These are phyloP conservation scores for Rhodotorula sp. DNA, from an alignment of 1,284 basidiomycete species.

Conservation along the genomic window DNA sequence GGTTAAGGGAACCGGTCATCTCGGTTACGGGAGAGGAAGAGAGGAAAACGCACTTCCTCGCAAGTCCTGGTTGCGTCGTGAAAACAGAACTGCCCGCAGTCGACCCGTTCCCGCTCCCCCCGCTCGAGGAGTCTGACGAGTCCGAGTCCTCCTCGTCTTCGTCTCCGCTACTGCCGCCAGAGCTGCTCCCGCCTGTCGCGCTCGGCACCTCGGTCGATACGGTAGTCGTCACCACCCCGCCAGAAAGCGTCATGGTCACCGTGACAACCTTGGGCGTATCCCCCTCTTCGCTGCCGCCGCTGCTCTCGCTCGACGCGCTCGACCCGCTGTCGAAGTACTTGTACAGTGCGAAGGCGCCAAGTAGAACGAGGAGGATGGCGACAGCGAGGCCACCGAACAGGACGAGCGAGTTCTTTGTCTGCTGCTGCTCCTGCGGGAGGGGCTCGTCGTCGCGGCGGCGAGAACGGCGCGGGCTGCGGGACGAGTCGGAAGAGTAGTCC, in stretches of 20 bases:
- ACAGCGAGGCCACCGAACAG: conserved; percentile 19
- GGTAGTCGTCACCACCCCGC: not conserved
- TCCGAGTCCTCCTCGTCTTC: not conserved
- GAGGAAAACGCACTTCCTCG: not conserved
- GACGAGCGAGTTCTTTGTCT: not conserved
- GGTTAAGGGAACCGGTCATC: too few relatives aligned
- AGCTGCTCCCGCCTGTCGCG: not conserved
- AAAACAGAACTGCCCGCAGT: not conserved
- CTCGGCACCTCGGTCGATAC: not conserved
- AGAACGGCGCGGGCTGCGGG: not conserved
- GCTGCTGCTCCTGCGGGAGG: not conserved
- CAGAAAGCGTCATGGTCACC: conserved; percentile 11
- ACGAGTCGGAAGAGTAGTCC: not conserved
- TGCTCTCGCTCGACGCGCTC: too few relatives aligned
- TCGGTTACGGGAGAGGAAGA: too few relatives aligned
- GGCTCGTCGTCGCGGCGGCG: not conserved
- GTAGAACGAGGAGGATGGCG: conserved; percentile 13
- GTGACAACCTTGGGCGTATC: not conserved
- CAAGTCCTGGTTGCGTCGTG: not conserved
- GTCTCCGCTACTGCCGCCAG: not conserved
- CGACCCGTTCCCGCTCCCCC: not conserved
- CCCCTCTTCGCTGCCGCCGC: not conserved
- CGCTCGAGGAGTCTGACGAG: too few relatives aligned
- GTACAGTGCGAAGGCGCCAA: conserved; percentile 10
- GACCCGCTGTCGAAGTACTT: not conserved